Percentiles rank a stretch among this genome's conserved stretches.
These are phyloP conservation scores for Zopfochytrium polystomum DNA, from an alignment of 371 early-diverging fungal species.

Conservation along the genomic window DNA sequence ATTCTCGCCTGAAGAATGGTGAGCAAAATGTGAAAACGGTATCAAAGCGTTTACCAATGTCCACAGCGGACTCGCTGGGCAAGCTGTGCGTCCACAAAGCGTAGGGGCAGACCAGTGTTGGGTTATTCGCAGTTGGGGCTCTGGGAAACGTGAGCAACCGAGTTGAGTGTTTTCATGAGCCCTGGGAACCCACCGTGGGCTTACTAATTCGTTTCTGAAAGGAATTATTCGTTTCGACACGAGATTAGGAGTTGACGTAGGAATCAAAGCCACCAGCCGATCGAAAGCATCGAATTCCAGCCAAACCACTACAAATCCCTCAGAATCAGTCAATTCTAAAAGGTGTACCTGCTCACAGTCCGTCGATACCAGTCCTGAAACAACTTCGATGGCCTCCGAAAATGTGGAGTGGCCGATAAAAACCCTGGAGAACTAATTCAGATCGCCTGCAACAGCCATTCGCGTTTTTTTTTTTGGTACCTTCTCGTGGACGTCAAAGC, in stretches of 20 bases:
- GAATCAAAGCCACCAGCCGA: constrained; percentile 14
- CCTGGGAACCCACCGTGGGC: constrained; percentile 25
- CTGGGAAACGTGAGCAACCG: not conserved
- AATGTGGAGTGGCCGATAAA: constrained; percentile 21
- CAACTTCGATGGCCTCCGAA: constrained; percentile 18
- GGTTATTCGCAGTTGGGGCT: constrained; percentile 17
- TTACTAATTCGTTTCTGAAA: constrained; percentile 18
- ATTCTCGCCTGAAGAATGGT: not conserved
- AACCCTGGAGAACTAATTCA: constrained; percentile 9
- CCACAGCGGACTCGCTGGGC: constrained; percentile 9
- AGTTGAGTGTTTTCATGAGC: not conserved
- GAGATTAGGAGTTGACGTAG: constrained; percentile 6
- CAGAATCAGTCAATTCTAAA: not conserved
- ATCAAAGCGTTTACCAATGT: constrained; percentile 12
- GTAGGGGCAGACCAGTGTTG: constrained; percentile 20
- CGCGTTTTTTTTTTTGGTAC: too few relatives aligned
- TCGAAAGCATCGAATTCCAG: constrained; percentile 19
- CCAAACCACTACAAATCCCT: not conserved
- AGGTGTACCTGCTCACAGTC: constrained; percentile 3
- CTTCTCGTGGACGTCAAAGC: constrained; percentile 30
- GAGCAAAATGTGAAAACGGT: not conserved
- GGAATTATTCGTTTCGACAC: constrained; percentile 19
- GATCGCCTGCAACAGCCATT: not conserved
- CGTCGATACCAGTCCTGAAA: constrained; percentile 15
- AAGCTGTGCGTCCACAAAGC: constrained; percentile 4